phyloP scores from a whole-genome alignment of 352 stramenopile genomes.

The Phytophthora boehmeriae region DNA sequence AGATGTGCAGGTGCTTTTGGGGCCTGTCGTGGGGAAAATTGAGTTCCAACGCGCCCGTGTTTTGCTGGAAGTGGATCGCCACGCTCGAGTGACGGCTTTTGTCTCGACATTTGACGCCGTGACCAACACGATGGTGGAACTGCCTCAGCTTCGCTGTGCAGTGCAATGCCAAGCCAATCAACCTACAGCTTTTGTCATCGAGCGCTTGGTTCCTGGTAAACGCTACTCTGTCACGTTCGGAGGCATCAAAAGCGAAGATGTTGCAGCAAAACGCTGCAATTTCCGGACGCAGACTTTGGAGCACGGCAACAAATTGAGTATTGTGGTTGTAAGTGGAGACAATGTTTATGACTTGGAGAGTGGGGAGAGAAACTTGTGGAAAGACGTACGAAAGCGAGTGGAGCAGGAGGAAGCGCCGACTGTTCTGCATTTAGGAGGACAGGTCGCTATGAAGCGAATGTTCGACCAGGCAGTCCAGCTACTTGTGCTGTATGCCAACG shows the following conservation, averaged over 20 bases:
- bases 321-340: slow-evolving; percentile 56
- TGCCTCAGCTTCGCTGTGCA: slow-evolving; percentile 35
- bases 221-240: slow-evolving; percentile 67
- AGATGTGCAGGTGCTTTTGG: slow-evolving; percentile 64
- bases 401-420: slow-evolving; percentile 36
- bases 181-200: slow-evolving; percentile 51
- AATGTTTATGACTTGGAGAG: slow-evolving; percentile 49
- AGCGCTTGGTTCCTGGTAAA: slow-evolving; percentile 51
- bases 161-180: slow-evolving; percentile 30
- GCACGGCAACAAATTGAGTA: slow-evolving; percentile 25
- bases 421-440: slow-evolving; percentile 72
- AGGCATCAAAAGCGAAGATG: slow-evolving; percentile 52
- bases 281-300: slow-evolving; percentile 62
- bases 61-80: slow-evolving; percentile 64
- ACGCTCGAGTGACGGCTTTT: slow-evolving; percentile 49
- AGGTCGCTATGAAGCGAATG: slow-evolving; percentile 67
- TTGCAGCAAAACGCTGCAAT: slow-evolving; percentile 25
- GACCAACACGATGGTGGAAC: slow-evolving; percentile 46
- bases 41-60: slow-evolving; percentile 53
- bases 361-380: slow-evolving; percentile 57
- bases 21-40: slow-evolving; percentile 74
- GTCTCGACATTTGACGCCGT: slow-evolving; percentile 49
- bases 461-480: slow-evolving; percentile 73
- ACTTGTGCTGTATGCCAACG: slow-evolving; percentile 59
- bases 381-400: slow-evolving; percentile 43